Percentiles rank a stretch among this genome's conserved stretches.
These are phyloP conservation scores for Colletotrichum zoysiae DNA, from an alignment of 2,329 filamentous ascomycete genomes.

Conservation along the genomic window DNA sequence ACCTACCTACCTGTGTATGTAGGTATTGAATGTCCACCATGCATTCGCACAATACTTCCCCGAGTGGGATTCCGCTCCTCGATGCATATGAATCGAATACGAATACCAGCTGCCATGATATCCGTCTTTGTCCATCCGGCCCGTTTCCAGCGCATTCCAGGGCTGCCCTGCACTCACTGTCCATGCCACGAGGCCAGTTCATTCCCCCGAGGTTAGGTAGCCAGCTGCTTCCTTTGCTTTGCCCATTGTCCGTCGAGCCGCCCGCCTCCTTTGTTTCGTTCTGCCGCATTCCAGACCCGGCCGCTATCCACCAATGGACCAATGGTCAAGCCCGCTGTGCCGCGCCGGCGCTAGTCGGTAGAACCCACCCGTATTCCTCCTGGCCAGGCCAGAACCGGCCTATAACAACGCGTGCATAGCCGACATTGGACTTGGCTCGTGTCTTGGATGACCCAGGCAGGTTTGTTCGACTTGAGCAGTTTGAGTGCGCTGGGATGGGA, in stretches of 20 bases:
- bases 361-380: neutral
- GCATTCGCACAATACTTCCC: neutral
- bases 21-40: neutral
- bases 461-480: neutral
- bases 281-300: slow-evolving; percentile 16
- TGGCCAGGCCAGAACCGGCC: neutral
- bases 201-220: slow-evolving; percentile 18
- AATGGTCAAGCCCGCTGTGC: neutral
- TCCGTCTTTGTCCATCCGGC: neutral
- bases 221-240: slow-evolving; percentile 6
- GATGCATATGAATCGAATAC: neutral
- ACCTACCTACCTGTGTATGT: neutral
- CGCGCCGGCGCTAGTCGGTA: neutral
- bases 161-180: neutral
- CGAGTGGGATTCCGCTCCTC: slow-evolving; percentile 26
- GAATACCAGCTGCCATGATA: too few relatives aligned
- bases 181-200: slow-evolving; percentile 31
- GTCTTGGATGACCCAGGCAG: neutral
- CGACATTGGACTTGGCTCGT: neutral
- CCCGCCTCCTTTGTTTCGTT: slow-evolving; percentile 21
- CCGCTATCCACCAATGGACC: neutral
- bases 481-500: neutral
- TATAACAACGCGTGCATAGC: neutral
- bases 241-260: neutral
- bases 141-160: slow-evolving; percentile 36